phyloP scores from a whole-genome alignment of 1,284 basidiomycete species.

The Athelia sp. region DNA sequence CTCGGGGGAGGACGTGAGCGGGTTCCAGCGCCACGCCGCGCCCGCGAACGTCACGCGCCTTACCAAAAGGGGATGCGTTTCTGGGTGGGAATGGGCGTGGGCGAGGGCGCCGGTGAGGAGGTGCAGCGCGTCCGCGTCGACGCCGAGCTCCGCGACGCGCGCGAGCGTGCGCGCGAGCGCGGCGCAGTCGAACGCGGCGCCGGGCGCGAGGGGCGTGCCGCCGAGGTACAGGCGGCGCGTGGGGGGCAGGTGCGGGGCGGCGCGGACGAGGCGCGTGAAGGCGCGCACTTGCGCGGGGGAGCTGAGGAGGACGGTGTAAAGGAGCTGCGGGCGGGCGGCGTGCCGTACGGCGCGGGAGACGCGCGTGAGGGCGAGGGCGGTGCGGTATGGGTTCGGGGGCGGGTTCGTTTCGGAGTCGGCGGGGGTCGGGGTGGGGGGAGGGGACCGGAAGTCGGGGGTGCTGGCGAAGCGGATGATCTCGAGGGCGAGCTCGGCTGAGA shows the following conservation, averaged over 20 bases:
- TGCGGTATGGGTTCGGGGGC: slow-evolving; percentile 20
- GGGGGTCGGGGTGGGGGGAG: neutral
- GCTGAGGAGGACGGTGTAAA: slow-evolving; percentile 30
- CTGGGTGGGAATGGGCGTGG: neutral
- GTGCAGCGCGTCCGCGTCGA: slow-evolving; percentile 23
- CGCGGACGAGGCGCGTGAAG: slow-evolving; percentile 24
- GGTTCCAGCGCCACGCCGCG: slow-evolving; percentile 26
- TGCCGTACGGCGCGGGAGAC: slow-evolving; percentile 28
- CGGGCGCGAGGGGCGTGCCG: slow-evolving; percentile 9
- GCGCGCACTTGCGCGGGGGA: slow-evolving; percentile 16
- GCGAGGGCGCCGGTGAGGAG: slow-evolving; percentile 18
- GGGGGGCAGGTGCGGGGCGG: neutral
- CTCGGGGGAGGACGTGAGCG: slow-evolving; percentile 22
- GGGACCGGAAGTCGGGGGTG: slow-evolving; percentile 10
- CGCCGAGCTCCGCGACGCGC: slow-evolving; percentile 21
- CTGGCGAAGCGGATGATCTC: slow-evolving; percentile 27
- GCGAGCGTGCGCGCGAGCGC: slow-evolving; percentile 24
- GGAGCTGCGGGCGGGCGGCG: slow-evolving; percentile 29
- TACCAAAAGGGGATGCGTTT: neutral
- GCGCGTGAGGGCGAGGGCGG: slow-evolving; percentile 22
- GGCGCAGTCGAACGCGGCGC: slow-evolving; percentile 13
- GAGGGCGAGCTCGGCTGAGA: slow-evolving; percentile 30
- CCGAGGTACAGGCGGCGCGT: slow-evolving; percentile 27
- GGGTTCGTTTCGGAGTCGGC: no score
- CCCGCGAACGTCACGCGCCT: slow-evolving; percentile 24